phyloP scores from a whole-genome alignment of 129 eudicot species.

The Tagetes erecta region DNA sequence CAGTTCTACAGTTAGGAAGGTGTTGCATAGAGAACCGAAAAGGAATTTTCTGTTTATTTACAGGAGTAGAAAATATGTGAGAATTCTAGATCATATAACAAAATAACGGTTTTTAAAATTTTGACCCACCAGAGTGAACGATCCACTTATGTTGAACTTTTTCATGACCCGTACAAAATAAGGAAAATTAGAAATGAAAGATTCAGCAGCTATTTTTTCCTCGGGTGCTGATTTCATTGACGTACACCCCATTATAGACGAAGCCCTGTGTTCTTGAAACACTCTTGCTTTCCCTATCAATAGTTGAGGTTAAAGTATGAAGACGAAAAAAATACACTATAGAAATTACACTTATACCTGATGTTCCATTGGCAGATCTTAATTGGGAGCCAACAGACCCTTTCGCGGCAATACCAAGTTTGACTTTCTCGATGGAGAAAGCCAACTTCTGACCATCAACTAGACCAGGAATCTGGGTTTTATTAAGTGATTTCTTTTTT shows the following conservation, averaged over 20 bases:
- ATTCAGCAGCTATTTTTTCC: constrained; percentile 79
- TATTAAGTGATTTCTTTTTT: constrained; percentile 34
- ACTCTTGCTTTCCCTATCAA: constrained; percentile 35
- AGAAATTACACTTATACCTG: constrained; percentile 39
- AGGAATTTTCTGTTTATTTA: constrained; percentile 58
- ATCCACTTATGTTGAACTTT: constrained; percentile 75
- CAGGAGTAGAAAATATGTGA: background rate
- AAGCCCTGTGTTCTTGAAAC: constrained; percentile 46
- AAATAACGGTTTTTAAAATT: background rate
- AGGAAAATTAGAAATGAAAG: constrained; percentile 72
- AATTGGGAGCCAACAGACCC: constrained; percentile 38
- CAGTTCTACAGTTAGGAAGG: constrained; percentile 68
- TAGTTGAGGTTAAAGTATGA: background rate
- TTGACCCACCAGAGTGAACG: constrained; percentile 75
- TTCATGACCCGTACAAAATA: constrained; percentile 92
- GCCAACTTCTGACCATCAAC: constrained; percentile 33
- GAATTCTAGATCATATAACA: background rate
- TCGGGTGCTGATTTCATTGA: constrained; percentile 30
- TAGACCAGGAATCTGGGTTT: constrained; percentile 17
- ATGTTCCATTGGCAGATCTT: constrained; percentile 32
- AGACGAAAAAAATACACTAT: background rate
- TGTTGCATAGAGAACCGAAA: constrained; percentile 71
- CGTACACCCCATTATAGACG: constrained; percentile 26
- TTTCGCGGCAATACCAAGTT: constrained; percentile 39
- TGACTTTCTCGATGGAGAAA: constrained; percentile 40